Percentiles rank a stretch among this genome's conserved stretches.
Conservation (phyloP, 2,329 filamentous ascomycete species). For the Hypoxylon sp. region DNA sequence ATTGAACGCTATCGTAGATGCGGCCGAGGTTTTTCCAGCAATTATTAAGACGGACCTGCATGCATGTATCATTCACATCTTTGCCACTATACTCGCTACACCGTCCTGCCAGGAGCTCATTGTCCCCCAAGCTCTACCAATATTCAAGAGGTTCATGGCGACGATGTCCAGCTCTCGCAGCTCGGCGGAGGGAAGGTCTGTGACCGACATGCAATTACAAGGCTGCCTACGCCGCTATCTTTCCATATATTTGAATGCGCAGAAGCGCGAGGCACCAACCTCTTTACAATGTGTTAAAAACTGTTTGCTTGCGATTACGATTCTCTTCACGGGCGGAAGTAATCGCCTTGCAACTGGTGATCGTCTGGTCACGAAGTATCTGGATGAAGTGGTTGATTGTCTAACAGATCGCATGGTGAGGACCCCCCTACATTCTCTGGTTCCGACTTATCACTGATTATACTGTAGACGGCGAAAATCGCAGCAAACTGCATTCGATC, state of each 20-base stretch:
- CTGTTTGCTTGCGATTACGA: conserved; percentile 86
- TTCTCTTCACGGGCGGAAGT: conserved; percentile 86
- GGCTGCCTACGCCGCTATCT: conserved; percentile 88
- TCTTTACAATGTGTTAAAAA: conserved; percentile 94
- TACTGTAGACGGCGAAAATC: conserved; percentile 82
- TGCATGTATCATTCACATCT: conserved; percentile 96
- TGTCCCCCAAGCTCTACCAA: conserved; percentile 89
- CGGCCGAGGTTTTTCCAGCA: conserved; percentile 93
- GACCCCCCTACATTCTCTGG: conserved; percentile 15
- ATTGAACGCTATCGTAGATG: conserved; percentile 90
- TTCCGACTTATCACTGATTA: conserved; percentile 36
- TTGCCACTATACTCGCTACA: conserved; percentile 91
- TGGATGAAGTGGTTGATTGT: conserved; percentile 88
- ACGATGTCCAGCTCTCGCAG: conserved; percentile 73
- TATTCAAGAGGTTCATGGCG: conserved; percentile 90
- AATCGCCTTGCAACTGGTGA: conserved; percentile 82
- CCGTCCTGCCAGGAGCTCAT: conserved; percentile 89
- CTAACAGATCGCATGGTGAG: conserved; percentile 80
- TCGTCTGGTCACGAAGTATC: conserved; percentile 79
- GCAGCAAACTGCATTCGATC: conserved; percentile 92
- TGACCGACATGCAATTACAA: conserved; percentile 79
- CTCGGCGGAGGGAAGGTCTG: conserved; percentile 58
- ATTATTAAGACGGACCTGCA: conserved; percentile 98
- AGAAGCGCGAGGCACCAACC: conserved; percentile 80
- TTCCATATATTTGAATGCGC: conserved; percentile 81